These are phyloP conservation scores for Hypocreales sp. DNA, from an alignment of 2,329 filamentous ascomycete genomes.

Conservation along the genomic window DNA sequence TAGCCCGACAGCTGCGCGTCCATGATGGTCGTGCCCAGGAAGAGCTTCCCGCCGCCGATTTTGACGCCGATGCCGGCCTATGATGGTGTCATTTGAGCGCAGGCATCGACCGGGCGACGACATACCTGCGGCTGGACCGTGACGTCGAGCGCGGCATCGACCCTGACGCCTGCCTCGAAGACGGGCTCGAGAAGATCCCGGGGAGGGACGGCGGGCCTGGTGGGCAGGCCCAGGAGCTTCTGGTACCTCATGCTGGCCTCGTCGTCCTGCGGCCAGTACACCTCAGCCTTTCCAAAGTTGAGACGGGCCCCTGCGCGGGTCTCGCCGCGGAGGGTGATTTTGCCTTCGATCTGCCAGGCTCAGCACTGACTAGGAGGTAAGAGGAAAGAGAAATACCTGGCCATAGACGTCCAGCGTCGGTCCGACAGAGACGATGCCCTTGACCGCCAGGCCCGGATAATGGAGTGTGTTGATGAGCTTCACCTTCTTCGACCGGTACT, in stretches of 20 bases:
- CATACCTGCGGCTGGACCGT: constrained; percentile 1
- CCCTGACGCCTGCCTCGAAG: not conserved
- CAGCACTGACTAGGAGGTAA: not conserved
- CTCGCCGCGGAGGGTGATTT: not conserved
- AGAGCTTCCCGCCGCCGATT: not conserved
- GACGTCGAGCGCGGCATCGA: constrained; percentile 1
- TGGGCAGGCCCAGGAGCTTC: not conserved
- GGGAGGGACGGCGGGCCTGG: not conserved
- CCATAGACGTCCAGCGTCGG: constrained; percentile 1
- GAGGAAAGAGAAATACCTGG: not conserved
- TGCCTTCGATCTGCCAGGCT: not conserved
- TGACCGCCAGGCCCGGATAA: constrained; percentile 1
- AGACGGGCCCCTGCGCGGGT: not conserved
- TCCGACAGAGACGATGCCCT: constrained; percentile 1
- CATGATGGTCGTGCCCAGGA: not conserved
- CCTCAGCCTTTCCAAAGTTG: not conserved
- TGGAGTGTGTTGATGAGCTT: not conserved
- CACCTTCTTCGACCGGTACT: not conserved
- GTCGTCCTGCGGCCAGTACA: constrained; percentile 1
- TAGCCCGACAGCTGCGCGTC: constrained; percentile 1
- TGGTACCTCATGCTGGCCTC: constrained; percentile 1
- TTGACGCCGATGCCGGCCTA: constrained; percentile 1
- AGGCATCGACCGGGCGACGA: no score
- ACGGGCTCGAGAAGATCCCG: not conserved
- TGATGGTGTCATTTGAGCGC: no score